Conservation (phyloP, 2,329 filamentous ascomycete species). For the Acrocalymma vagum region DNA sequence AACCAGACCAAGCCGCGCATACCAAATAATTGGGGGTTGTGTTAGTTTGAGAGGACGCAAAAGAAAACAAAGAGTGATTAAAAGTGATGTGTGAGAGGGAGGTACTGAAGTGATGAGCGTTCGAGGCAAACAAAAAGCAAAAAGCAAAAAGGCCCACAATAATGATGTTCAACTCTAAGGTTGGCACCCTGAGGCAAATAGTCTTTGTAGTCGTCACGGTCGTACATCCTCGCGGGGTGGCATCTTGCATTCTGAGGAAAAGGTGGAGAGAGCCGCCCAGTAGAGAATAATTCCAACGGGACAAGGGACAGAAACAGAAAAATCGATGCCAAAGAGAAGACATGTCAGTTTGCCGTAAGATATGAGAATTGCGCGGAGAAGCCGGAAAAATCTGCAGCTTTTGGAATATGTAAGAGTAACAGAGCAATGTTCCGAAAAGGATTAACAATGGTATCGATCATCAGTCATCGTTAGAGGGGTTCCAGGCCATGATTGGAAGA, state of each 20-base stretch:
- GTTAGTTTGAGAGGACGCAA: conserved; percentile 19
- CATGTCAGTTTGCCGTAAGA: conserved; percentile 26
- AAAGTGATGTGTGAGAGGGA: conserved; percentile 17
- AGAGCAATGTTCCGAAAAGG: conserved; percentile 36
- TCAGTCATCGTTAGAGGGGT: conserved; percentile 39
- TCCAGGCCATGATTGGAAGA: conserved; percentile 35
- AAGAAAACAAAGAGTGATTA: conserved; percentile 32
- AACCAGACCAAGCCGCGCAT: conserved; percentile 31
- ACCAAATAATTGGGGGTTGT: conserved; percentile 40
- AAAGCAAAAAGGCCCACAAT: conserved; percentile 21
- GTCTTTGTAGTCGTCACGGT: conserved; percentile 49
- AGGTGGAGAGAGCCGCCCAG: conserved; percentile 30
- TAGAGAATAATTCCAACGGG: too few species aligned
- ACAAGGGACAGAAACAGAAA: conserved; percentile 20
- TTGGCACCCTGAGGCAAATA: conserved; percentile 49
- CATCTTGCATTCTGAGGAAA: conserved; percentile 35
- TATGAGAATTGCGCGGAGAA: conserved; percentile 6
- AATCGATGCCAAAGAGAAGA: conserved; percentile 28
- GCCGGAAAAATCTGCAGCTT: conserved; percentile 28
- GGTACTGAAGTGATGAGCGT: not conserved
- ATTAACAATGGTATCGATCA: conserved; percentile 47
- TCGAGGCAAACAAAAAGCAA: not conserved
- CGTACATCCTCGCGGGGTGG: conserved; percentile 39
- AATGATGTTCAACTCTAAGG: conserved; percentile 48
- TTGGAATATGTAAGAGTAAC: conserved; percentile 40